Base-by-base conservation (phyloP, 2,329 filamentous ascomycete species). In the Penicillium sp. region DNA sequence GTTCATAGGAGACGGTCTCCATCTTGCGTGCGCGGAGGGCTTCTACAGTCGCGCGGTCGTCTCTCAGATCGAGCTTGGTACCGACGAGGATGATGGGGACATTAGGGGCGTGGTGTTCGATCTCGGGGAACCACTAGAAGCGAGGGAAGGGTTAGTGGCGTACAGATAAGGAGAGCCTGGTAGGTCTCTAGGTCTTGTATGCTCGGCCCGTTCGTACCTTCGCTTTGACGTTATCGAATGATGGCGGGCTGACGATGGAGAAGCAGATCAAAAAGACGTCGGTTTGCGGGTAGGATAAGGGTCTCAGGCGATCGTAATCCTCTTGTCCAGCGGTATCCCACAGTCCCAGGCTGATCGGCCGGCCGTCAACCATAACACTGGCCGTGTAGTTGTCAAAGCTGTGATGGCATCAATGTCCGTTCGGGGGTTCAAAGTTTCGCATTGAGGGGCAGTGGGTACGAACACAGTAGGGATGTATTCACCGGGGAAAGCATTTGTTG, bases 301-400 rank as follows among this genome's bases (percentile, higher is more conserved):
- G 91, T 64, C 91, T 84, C 67, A 97, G 78, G 72, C 91, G 81
- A 69, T 97, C 91, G 76, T 97, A 97, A 79, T 97, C 91, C 75
- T 97, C 91, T 77, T 97, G 93, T 66, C 91, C 91, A 60, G 91
- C 91, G 59, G 91, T 98, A 85, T 98, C 91, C 91, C 93, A 97
- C 29, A 98, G 77, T 60, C 91, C 93, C 62, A 98, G 75, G 72
- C 89, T 96, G 74, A 97, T 95, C 53, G 91, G 91, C 76, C 95
- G 95, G 64, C 90, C 89, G 76, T 97, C 93, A 49, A 97, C 93
- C 88, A 96, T 96, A 49, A 98, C 93, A 77, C 89, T 95, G 58
- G 93, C 93, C 33, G 91, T 95, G 77, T 97, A 97, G 77, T 98
- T 98, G 70, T 97, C 91, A 74, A 97, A 97, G 57, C 89, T 95